These are phyloP conservation scores for Diospyros lotus DNA, from an alignment of 148 eudicot genomes.

Conservation along the genomic window DNA sequence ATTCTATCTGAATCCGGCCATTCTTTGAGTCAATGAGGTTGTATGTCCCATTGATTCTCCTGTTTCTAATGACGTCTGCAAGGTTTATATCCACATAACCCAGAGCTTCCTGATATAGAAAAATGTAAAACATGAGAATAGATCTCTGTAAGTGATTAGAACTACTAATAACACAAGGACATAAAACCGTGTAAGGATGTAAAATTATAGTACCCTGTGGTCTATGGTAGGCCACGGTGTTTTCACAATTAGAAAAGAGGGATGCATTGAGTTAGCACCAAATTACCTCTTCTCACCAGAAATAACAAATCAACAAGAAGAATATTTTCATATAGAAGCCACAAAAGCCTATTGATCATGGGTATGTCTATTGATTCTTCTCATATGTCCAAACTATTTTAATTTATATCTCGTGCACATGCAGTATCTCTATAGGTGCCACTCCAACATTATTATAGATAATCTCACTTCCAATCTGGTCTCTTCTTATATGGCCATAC, in stretches of 20 bases:
- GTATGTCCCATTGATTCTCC: conserved; percentile 63
- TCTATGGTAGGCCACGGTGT: not conserved
- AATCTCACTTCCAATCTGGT: too few species aligned
- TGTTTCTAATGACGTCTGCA: conserved; percentile 53
- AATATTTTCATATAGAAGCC: not conserved
- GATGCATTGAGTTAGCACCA: too few species aligned
- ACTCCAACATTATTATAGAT: too few species aligned
- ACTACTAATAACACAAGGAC: too few species aligned
- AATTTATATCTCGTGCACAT: too few species aligned
- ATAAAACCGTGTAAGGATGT: not conserved
- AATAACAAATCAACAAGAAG: not conserved
- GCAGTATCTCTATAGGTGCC: too few species aligned
- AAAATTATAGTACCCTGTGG: not conserved
- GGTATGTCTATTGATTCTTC: not conserved
- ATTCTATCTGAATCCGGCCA: conserved; percentile 63
- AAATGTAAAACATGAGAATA: not conserved
- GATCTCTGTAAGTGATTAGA: too few species aligned
- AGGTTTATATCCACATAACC: conserved; percentile 66
- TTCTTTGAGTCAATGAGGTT: conserved; percentile 70
- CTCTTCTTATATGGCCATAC: too few species aligned
- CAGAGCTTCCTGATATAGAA: conserved; percentile 50
- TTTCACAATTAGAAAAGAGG: not conserved
- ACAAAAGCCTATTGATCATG: not conserved
- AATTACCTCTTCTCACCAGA: not conserved
- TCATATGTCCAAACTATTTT: too few species aligned